Conservation (phyloP, 495 filamentous ascomycete genomes). For the Clavariopsis aquatica region DNA sequence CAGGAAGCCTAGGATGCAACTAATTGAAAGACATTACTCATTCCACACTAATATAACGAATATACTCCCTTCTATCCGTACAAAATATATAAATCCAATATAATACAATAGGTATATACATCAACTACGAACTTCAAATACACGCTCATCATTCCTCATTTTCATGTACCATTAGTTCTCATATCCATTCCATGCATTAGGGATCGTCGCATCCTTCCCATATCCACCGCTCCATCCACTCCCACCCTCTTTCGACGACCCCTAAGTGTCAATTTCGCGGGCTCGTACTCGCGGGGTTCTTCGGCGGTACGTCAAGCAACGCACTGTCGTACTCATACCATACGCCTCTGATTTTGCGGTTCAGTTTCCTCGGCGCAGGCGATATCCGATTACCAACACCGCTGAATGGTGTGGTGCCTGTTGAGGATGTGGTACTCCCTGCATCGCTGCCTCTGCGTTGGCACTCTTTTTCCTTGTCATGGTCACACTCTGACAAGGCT, state of each 20-base stretch:
- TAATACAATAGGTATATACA: too few species aligned
- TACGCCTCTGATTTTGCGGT: conserved; percentile 27
- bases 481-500: not conserved
- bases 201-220: too few species aligned
- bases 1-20: too few species aligned
- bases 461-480: not conserved
- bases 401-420: conserved; percentile 7
- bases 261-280: not conserved
- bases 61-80: too few species aligned
- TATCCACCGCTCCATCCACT: too few species aligned
- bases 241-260: too few species aligned
- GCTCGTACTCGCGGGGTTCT: conserved; percentile 14
- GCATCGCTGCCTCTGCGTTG: not conserved
- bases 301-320: conserved; percentile 18
- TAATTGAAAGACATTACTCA: too few species aligned
- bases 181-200: not conserved
- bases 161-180: not conserved
- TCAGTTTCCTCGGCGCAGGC: conserved; percentile 28
- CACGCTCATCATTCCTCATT: too few species aligned
- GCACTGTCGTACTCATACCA: conserved; percentile 34
- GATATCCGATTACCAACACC: conserved; percentile 6
- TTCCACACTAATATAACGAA: too few species aligned
- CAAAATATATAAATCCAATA: not conserved
- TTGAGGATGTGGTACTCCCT: not conserved
- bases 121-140: too few species aligned